Evolutionary conservation across 805 yeast genomes (phyloP).

Genomic region (Hagleromyces aurorensis): DNA sequence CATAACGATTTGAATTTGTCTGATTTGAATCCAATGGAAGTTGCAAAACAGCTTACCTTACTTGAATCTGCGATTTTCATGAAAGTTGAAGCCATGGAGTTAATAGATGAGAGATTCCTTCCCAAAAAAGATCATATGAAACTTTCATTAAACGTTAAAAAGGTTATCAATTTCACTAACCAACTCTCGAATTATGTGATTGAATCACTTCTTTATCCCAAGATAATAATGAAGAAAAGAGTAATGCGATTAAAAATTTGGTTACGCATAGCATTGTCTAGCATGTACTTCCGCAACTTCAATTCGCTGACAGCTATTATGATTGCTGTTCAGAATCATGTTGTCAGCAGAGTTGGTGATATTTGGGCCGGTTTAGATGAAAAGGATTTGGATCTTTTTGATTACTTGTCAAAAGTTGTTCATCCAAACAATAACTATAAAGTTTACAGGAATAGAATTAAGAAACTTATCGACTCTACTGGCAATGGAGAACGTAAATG

Average conservation of each 20-base stretch:
- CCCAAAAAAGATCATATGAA: slow-evolving; percentile 50
- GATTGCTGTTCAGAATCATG: slow-evolving; percentile 67
- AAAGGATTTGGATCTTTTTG: slow-evolving; percentile 54
- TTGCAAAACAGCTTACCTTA: slow-evolving; percentile 69
- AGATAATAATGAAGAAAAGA: slow-evolving; percentile 40
- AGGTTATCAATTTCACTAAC: slow-evolving; percentile 61
- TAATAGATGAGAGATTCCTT: slow-evolving; percentile 56
- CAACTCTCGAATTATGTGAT: slow-evolving; percentile 63
- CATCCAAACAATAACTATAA: slow-evolving; percentile 70
- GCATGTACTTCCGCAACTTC: slow-evolving; percentile 65
- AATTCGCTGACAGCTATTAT: slow-evolving; percentile 74
- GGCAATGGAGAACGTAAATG: slow-evolving; percentile 17
- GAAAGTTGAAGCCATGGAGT: slow-evolving; percentile 54
- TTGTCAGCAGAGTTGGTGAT: slow-evolving; percentile 51
- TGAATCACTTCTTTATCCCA: slow-evolving; percentile 56
- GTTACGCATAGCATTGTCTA: slow-evolving; percentile 67
- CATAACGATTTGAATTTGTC: slow-evolving; percentile 17
- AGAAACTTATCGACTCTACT: slow-evolving; percentile 42
- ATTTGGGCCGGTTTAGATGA: slow-evolving; percentile 53
- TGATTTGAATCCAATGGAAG: slow-evolving; percentile 59
- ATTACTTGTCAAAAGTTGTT: slow-evolving; percentile 56
- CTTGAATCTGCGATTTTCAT: slow-evolving; percentile 64
- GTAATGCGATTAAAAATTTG: slow-evolving; percentile 53
- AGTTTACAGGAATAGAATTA: slow-evolving; percentile 57
- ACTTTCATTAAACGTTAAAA: slow-evolving; percentile 55